Percentiles rank a stretch among this genome's conserved stretches.
Evolutionary conservation across 164 flowering plant genomes (phyloP).

Genomic region (Nymphaea colorata): DNA sequence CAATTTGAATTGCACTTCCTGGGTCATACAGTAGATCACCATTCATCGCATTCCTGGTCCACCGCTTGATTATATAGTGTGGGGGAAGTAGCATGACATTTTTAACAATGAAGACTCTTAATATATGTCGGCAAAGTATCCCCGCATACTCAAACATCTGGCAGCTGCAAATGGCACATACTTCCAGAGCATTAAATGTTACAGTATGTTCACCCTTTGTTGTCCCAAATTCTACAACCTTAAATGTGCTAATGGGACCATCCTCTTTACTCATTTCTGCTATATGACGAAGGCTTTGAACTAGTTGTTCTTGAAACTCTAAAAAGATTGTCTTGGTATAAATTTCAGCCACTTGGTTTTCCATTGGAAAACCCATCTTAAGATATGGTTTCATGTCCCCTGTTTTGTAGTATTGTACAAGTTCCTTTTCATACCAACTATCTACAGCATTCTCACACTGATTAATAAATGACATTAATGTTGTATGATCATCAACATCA

Average conservation of each 20-base stretch:
- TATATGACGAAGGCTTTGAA: neutral
- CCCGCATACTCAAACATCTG: conserved; percentile 9
- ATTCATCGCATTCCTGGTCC: conserved; percentile 9
- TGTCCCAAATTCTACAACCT: neutral
- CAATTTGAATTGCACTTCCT: neutral
- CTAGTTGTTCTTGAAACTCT: neutral
- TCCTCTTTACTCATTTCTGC: neutral
- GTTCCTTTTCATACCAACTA: conserved; percentile 1
- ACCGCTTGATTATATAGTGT: conserved; percentile 6
- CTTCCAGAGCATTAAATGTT: conserved; percentile 1
- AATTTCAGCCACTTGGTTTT: neutral
- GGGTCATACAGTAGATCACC: conserved; percentile 1
- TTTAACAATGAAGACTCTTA: conserved; percentile 2
- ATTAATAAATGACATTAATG: neutral
- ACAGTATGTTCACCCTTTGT: neutral
- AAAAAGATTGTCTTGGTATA: conserved; percentile 1
- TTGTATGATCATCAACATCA: conserved; percentile 23
- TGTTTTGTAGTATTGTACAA: neutral
- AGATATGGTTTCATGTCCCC: neutral
- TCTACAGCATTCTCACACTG: conserved; percentile 1
- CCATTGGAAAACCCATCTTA: neutral
- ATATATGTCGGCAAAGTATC: conserved; percentile 9
- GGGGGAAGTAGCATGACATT: conserved; percentile 4
- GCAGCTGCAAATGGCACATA: conserved; percentile 6
- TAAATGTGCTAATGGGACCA: neutral